These are phyloP conservation scores for Camillea tinctor DNA, from an alignment of 2,329 filamentous ascomycete species.

Conservation along the genomic window DNA sequence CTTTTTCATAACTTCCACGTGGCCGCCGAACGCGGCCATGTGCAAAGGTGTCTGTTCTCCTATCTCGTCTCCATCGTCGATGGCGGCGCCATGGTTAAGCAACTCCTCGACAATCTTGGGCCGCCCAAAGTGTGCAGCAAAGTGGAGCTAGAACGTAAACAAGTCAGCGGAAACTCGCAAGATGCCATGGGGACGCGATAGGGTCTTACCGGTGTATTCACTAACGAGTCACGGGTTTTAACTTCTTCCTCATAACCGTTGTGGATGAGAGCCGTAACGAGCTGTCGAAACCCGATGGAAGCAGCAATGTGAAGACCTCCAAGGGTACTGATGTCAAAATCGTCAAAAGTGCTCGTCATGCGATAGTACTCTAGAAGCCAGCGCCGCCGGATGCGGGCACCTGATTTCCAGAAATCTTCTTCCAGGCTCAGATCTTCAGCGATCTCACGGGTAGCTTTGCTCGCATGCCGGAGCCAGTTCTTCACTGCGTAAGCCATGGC, in stretches of 20 bases:
- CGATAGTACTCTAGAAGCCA: conserved; percentile 38
- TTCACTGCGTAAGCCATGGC: conserved; percentile 39
- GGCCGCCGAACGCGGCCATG: conserved; percentile 38
- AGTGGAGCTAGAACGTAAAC: conserved; percentile 25
- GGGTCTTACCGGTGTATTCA: conserved; percentile 35
- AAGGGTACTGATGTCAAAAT: conserved; percentile 30
- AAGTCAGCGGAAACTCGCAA: background rate
- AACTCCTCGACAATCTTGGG: conserved; percentile 38
- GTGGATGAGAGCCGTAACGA: conserved; percentile 38
- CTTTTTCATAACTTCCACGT: conserved; percentile 41
- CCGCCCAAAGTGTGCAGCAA: conserved; percentile 33
- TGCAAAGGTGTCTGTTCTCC: conserved; percentile 36
- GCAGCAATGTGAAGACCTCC: conserved; percentile 40
- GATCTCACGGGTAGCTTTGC: conserved; percentile 42
- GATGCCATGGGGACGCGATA: background rate
- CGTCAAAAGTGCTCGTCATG: conserved; percentile 31
- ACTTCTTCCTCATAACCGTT: conserved; percentile 38
- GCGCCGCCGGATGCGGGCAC: conserved; percentile 36
- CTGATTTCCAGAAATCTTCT: conserved; percentile 38
- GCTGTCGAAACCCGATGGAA: conserved; percentile 37
- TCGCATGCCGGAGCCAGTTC: conserved; percentile 41
- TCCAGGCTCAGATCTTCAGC: conserved; percentile 40
- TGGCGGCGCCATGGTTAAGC: conserved; percentile 32
- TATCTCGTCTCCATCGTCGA: conserved; percentile 36
- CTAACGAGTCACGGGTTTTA: conserved; percentile 28